Base-by-base conservation (phyloP, 2,329 filamentous ascomycete genomes). In the Alternaria atra region DNA sequence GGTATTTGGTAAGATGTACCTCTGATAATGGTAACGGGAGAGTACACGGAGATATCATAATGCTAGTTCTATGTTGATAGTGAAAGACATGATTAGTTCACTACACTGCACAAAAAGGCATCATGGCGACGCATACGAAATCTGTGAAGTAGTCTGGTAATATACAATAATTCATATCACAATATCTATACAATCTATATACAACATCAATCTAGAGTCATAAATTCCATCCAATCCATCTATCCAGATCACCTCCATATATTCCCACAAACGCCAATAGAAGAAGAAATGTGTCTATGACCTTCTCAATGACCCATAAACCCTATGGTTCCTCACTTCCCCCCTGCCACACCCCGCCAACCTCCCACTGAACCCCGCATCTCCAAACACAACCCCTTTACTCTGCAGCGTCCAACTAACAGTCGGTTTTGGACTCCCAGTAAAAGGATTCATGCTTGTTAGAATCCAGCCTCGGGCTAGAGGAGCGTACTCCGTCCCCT, bases 311-410 rank as follows among this genome's bases (percentile, higher is more conserved):
- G 69, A 62, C n/a, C 72, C 72, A 66, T 66, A 73, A 6, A 75
- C 68, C 46, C 70, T 55, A 66, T 74, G 70, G 1, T 58, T 65
- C 37, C 68, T 66, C 37, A 66, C 61, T 27, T 63, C 60, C 48
- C 7, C 50, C 30, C 61, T 57, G 15, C 50, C 58, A 29, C 60
- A 51, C 8, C 59, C 51, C 20, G 59, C 68, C 40, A 74, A 34
- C 5, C 52, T 65, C 2, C 32, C 58, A 40, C 58, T 59, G 29
- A 77, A 75, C 9, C 52, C 52, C 12, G 27, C 53, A 56, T 80
- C 80, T 17, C 76, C 77, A 70, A 82, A 81, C 6, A 82, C 58
- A 3, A 78, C 73, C 2, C 75, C 75, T 67, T 82, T 82, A 4
- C 74, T 74, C 32, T 77, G 67, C 29, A 82, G 37, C 2, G 75